Evolutionary conservation across 106 monocot species (phyloP).

Genomic region (Allium sativum): DNA sequence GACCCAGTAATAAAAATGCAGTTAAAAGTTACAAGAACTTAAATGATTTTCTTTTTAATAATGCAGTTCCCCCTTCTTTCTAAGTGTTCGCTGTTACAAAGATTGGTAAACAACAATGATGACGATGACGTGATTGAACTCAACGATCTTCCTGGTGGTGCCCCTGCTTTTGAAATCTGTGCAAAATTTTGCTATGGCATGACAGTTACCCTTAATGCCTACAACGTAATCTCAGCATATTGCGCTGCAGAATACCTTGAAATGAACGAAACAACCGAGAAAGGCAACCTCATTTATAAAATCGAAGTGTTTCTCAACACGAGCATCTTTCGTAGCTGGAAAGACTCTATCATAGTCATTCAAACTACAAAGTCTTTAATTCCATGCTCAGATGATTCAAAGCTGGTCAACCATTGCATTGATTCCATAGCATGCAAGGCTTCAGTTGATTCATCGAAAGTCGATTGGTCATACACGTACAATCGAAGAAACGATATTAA

Average conservation of each 20-base stretch:
- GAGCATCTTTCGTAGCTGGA: constrained; percentile 38
- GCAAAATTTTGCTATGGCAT: constrained; percentile 55
- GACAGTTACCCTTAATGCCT: constrained; percentile 38
- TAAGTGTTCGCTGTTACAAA: constrained; percentile 36
- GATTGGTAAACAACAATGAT: constrained; percentile 11
- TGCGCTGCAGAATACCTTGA: constrained; percentile 53
- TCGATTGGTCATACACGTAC: constrained; percentile 48
- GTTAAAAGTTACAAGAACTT: too few relatives aligned
- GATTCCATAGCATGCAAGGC: constrained; percentile 38
- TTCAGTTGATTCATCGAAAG: constrained; percentile 27
- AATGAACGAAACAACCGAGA: constrained; percentile 37
- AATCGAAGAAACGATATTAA: constrained; percentile 27
- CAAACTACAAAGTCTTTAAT: constrained; percentile 32
- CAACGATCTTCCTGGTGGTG: constrained; percentile 35
- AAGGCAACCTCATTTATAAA: constrained; percentile 41
- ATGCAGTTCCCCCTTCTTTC: constrained; percentile 48
- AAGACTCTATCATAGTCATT: constrained; percentile 50
- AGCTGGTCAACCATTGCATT: constrained; percentile 19
- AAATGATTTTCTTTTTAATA: too few relatives aligned
- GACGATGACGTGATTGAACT: constrained; percentile 27
- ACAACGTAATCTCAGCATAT: constrained; percentile 35
- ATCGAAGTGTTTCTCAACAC: constrained; percentile 39
- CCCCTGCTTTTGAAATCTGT: constrained; percentile 41
- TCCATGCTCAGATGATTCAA: constrained; percentile 38
- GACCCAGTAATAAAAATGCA: too few relatives aligned